Conservation (phyloP, 176 grass and related monocot genomes). For the Avena sativa region DNA sequence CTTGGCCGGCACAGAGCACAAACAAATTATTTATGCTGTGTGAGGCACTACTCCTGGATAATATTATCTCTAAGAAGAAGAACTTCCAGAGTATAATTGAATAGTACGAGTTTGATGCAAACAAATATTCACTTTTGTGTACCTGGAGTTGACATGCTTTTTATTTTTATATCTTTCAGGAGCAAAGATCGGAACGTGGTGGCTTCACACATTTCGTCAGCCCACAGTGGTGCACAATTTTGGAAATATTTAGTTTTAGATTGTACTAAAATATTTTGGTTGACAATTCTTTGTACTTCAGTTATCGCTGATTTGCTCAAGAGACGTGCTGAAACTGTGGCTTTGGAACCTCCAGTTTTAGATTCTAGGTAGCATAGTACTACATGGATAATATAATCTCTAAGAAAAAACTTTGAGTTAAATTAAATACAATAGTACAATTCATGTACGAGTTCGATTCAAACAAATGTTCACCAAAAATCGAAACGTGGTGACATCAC, state of each 20-base stretch:
- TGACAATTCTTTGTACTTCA: conserved; percentile 28
- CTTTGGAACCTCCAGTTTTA: too few species aligned
- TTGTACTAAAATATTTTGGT: conserved; percentile 2
- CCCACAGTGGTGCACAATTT: not conserved
- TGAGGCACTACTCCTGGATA: conserved; percentile 15
- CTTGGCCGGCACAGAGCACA: not conserved
- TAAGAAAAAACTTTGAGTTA: too few species aligned
- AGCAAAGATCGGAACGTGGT: not conserved
- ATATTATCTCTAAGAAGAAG: not conserved
- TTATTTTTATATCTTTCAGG: not conserved
- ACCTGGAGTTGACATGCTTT: conserved; percentile 36
- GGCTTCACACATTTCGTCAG: conserved; percentile 12
- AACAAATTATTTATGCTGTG: not conserved
- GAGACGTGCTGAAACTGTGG: conserved; percentile 13
- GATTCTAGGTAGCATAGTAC: too few species aligned
- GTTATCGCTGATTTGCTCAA: conserved; percentile 9
- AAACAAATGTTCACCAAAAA: not conserved
- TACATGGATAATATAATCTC: too few species aligned
- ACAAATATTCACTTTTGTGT: not conserved
- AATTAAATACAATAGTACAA: too few species aligned
- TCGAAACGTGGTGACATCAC: not conserved
- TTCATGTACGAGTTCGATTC: too few species aligned
- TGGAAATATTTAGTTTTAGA: not conserved
- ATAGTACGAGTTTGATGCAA: conserved; percentile 28
- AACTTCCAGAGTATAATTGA: not conserved